Evolutionary conservation across 495 filamentous ascomycete genomes (phyloP).

Genomic region (Xylaria venustula): DNA sequence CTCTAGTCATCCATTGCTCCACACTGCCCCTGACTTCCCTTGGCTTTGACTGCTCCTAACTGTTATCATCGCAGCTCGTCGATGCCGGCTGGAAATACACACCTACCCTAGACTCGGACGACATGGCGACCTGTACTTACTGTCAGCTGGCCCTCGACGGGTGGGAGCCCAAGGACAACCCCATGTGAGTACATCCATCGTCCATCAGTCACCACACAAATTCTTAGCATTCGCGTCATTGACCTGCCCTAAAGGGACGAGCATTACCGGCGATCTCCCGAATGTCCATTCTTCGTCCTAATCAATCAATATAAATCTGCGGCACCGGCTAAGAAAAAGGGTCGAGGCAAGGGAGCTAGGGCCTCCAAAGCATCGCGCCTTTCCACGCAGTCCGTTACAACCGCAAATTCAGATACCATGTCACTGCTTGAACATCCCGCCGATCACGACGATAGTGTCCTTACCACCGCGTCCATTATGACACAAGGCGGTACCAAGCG

Average conservation of each 20-base stretch:
- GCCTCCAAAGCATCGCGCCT: constrained; percentile 68
- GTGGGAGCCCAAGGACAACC: constrained; percentile 90
- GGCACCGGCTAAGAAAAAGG: constrained; percentile 45
- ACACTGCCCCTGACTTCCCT: constrained; percentile 23
- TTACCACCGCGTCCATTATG: constrained; percentile 60
- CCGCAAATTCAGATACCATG: constrained; percentile 51
- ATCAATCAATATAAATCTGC: constrained; percentile 37
- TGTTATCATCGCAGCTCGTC: constrained; percentile 64
- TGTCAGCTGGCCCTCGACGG: constrained; percentile 82
- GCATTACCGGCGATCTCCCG: constrained; percentile 72
- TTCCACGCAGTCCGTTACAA: constrained; percentile 65
- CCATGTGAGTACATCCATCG: constrained; percentile 58
- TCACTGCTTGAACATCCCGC: constrained; percentile 26
- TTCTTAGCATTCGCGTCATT: constrained; percentile 5
- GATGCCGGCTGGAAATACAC: constrained; percentile 93
- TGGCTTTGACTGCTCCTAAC: neutral
- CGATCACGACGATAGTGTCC: constrained; percentile 67
- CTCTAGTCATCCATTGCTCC: neutral
- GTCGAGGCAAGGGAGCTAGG: constrained; percentile 52
- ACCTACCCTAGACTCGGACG: constrained; percentile 73
- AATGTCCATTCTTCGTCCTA: constrained; percentile 78
- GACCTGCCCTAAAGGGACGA: constrained; percentile 64
- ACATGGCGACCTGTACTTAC: constrained; percentile 85
- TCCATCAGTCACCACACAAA: constrained; percentile 17
- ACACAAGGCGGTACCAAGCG: constrained; percentile 52